A percentile compares a stretch with the other conserved stretches of the same genome.
Evolutionary conservation across 1,284 basidiomycete species (phyloP).

Genomic region (Cryptococcus sp.): DNA sequence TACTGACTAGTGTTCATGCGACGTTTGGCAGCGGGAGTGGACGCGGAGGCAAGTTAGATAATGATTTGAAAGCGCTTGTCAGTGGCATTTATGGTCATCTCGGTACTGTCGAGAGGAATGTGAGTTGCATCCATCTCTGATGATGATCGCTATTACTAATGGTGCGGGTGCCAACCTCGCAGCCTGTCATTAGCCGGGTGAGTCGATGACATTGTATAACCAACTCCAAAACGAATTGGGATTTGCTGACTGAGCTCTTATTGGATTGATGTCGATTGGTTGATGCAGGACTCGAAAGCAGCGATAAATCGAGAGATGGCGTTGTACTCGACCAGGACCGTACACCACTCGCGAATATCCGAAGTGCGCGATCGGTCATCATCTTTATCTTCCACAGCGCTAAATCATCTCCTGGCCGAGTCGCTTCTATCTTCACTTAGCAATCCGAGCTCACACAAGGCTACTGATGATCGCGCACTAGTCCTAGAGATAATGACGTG

Average conservation of each 20-base stretch:
- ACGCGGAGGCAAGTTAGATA: slow-evolving; percentile 20
- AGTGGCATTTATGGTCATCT: slow-evolving; percentile 41
- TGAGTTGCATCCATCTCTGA: slow-evolving; percentile 14
- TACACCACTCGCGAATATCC: slow-evolving; percentile 31
- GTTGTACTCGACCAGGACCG: slow-evolving; percentile 25
- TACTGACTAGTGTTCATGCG: slow-evolving; percentile 36
- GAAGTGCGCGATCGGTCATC: slow-evolving; percentile 32
- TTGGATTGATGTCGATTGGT: background rate
- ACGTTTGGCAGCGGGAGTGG: slow-evolving; percentile 26
- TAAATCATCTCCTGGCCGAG: slow-evolving; percentile 39
- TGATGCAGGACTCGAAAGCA: slow-evolving; percentile 34
- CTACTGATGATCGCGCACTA: slow-evolving; percentile 28
- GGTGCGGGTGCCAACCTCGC: background rate
- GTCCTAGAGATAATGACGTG: slow-evolving; percentile 36
- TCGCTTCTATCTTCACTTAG: slow-evolving; percentile 20
- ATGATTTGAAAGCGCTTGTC: slow-evolving; percentile 37
- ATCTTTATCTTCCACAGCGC: slow-evolving; percentile 20
- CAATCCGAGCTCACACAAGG: slow-evolving; percentile 8
- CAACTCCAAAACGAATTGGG: too few relatives aligned
- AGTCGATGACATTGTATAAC: slow-evolving; percentile 1
- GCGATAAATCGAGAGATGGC: slow-evolving; percentile 39
- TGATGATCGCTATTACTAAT: background rate
- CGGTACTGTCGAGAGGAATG: slow-evolving; percentile 43
- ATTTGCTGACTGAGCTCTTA: too few relatives aligned
- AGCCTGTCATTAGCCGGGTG: slow-evolving; percentile 43